These are phyloP conservation scores for Phytophthora uliginosa DNA, from an alignment of 352 stramenopile species.

Conservation along the genomic window DNA sequence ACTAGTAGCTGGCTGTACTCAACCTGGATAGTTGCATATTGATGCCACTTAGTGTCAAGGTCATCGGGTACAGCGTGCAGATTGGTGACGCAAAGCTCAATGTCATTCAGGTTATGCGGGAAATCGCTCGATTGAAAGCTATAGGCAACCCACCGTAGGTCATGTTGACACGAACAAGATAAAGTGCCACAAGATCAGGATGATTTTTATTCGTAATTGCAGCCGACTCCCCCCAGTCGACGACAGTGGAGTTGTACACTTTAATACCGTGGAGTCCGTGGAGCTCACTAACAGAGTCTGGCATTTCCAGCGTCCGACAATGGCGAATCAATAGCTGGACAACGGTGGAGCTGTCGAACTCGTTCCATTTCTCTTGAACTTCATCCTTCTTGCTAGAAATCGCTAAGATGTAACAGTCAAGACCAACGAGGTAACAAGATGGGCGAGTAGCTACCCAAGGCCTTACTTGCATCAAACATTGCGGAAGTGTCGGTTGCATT, in stretches of 20 bases:
- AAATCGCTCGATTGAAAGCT: background rate
- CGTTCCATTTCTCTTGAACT: too few species aligned
- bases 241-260: conserved; percentile 7
- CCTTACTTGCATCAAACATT: background rate
- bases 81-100: conserved; percentile 8
- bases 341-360: background rate
- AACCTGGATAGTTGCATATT: background rate
- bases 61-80: background rate
- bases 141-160: background rate
- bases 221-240: background rate
- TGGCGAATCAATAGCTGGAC: too few species aligned
- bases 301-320: background rate
- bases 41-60: background rate
- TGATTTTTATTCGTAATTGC: conserved; percentile 6
- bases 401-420: background rate
- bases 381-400: background rate
- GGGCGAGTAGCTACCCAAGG: background rate
- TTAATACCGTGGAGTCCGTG: background rate
- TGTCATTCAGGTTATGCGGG: conserved; percentile 1
- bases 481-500: background rate
- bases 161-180: conserved; percentile 10
- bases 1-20: background rate
- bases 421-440: background rate
- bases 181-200: background rate
- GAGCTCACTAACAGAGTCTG: conserved; percentile 1